Conservation (phyloP, 768 basidiomycete genomes). For the Dentipellis sp. region DNA sequence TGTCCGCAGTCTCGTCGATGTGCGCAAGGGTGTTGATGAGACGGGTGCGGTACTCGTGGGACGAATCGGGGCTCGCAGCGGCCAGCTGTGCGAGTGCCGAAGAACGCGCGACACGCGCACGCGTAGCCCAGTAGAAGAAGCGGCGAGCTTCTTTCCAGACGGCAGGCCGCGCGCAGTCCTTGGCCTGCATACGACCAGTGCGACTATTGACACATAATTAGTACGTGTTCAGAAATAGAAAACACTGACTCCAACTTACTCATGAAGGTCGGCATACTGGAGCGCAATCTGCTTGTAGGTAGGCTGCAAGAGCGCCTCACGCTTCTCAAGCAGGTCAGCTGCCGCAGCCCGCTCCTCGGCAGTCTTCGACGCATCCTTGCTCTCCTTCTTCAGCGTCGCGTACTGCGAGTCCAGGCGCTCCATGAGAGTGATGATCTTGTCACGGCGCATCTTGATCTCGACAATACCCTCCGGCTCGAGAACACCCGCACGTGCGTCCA, state of each 20-base stretch:
- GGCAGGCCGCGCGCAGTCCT: slow-evolving; percentile 82
- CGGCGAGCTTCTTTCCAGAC: slow-evolving; percentile 87
- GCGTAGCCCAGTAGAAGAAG: slow-evolving; percentile 89
- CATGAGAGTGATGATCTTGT: slow-evolving; percentile 87
- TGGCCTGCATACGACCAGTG: slow-evolving; percentile 93
- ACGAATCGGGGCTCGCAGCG: slow-evolving; percentile 63
- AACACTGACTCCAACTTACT: slow-evolving; percentile 41
- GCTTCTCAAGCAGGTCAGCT: slow-evolving; percentile 53
- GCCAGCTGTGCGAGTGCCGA: slow-evolving; percentile 52
- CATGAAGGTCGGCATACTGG: slow-evolving; percentile 93
- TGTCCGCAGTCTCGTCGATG: slow-evolving; percentile 40
- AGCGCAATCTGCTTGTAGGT: slow-evolving; percentile 92
- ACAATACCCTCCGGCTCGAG: slow-evolving; percentile 95
- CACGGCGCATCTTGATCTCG: slow-evolving; percentile 96
- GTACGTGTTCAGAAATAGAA: background rate
- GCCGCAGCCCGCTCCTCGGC: slow-evolving; percentile 69
- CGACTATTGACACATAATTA: slow-evolving; percentile 41
- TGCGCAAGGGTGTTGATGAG: slow-evolving; percentile 56
- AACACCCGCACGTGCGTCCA: slow-evolving; percentile 92
- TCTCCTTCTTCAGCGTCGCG: slow-evolving; percentile 69
- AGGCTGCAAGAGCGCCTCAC: slow-evolving; percentile 77
- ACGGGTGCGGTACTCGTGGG: slow-evolving; percentile 54
- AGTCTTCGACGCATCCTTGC: slow-evolving; percentile 63
- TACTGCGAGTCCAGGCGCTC: slow-evolving; percentile 86
- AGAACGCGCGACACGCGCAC: slow-evolving; percentile 70